A percentile compares a stretch with the other conserved stretches of the same genome.
Evolutionary conservation across 805 yeast genomes (phyloP).

Genomic region (Suhomyces canberraensis): DNA sequence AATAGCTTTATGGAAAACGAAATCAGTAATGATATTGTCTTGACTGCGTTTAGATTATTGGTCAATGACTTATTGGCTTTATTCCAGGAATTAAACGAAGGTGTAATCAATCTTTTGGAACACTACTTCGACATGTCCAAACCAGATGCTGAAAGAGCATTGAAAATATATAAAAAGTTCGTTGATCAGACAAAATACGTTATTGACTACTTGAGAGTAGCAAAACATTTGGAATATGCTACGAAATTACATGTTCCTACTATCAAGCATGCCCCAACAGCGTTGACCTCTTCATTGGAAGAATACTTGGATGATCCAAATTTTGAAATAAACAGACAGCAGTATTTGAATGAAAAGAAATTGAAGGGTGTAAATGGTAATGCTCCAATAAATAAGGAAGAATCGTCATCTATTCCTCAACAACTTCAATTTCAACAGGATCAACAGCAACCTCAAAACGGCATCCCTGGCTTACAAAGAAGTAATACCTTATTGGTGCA

Average conservation of each 20-base stretch:
- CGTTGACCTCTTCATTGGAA: conserved; percentile 78
- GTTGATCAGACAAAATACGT: conserved; percentile 85
- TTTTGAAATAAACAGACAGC: conserved; percentile 75
- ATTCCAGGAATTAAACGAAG: conserved; percentile 91
- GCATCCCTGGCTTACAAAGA: conserved; percentile 13
- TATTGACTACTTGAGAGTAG: conserved; percentile 81
- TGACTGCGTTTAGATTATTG: conserved; percentile 81
- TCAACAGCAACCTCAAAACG: background rate
- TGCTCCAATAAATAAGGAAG: background rate
- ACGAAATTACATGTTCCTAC: conserved; percentile 93
- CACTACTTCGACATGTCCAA: conserved; percentile 92
- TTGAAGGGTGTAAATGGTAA: conserved; percentile 11
- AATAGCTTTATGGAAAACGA: conserved; percentile 79
- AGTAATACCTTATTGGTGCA: conserved; percentile 30
- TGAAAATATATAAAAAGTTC: conserved; percentile 78
- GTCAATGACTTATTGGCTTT: conserved; percentile 86
- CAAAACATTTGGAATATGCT: conserved; percentile 81
- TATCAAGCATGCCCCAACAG: conserved; percentile 95
- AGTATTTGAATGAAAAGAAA: conserved; percentile 67
- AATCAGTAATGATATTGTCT: conserved; percentile 75
- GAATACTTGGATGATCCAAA: conserved; percentile 86
- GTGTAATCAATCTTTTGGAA: conserved; percentile 89
- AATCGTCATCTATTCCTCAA: background rate
- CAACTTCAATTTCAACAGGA: conserved; percentile 5
- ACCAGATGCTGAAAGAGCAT: conserved; percentile 81